A percentile compares a stretch with the other conserved stretches of the same genome.
Evolutionary conservation across 768 basidiomycete genomes (phyloP).

Genomic region (Lactarius quietus): DNA sequence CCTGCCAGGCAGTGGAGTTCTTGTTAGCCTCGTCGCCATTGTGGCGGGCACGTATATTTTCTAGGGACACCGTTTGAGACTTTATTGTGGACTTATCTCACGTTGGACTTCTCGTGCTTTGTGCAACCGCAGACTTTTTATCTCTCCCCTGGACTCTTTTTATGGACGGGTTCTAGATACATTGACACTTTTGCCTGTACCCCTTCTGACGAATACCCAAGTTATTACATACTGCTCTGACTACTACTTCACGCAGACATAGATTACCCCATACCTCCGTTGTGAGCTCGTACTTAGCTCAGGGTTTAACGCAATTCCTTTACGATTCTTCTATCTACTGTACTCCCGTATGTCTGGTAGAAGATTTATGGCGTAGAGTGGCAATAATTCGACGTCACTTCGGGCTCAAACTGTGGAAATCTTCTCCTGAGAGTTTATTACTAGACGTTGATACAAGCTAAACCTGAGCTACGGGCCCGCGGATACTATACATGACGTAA

Average conservation of each 20-base stretch:
- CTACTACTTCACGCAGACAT: not conserved
- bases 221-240: not conserved
- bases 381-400: too few relatives aligned
- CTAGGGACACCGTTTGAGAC: slow-evolving; percentile 5
- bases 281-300: not conserved
- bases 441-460: too few relatives aligned
- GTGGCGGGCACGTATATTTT: slow-evolving; percentile 1
- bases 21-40: not conserved
- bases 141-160: not conserved
- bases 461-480: too few relatives aligned
- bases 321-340: not conserved
- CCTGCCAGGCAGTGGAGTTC: not conserved
- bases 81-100: not conserved
- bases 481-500: too few relatives aligned
- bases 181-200: not conserved
- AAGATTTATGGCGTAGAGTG: not conserved
- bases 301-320: not conserved
- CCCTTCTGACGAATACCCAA: not conserved
- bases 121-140: not conserved
- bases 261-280: not conserved
- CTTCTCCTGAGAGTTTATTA: too few relatives aligned
- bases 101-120: not conserved
- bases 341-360: not conserved
- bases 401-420: too few relatives aligned
- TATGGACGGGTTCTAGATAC: slow-evolving; percentile 1